Evolutionary conservation across 768 basidiomycete genomes (phyloP), one percentile per base, ranked within the genome.

Genomic region (Boletus subparvulus): DNA sequence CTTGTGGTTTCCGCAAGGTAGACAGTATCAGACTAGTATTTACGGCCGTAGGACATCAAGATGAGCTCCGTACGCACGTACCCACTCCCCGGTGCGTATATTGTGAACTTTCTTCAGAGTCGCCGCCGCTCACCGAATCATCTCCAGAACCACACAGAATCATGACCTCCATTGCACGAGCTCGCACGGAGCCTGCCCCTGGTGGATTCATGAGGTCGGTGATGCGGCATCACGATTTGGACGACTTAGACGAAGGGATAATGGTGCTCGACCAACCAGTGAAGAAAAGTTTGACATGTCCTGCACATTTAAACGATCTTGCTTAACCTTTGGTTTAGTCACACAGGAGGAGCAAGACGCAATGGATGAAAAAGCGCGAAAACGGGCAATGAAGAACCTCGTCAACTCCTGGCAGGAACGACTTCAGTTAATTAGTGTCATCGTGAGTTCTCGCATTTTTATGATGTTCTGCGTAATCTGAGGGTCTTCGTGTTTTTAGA

Each of bases 331-430:
- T 45, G n/a, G 10, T 56, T 43, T 47, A 79, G 78, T 64, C 45
- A 76, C 80, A 1, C 83, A 83, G 54, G 69, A 74, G 46, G 78
- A 82, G 1, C 83, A 84, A 60, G 73, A 84, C 58, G 61, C 70
- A 16, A 69, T 65, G 35, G 84, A 85, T 54, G 80, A 78, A 11
- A 66, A 74, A 50, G 74, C 73, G 14, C 72, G 75, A 32, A 73
- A 70, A 59, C 73, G 75, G 46, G 81, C 78, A 4, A 72, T 79
- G 72, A 77, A 67, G 50, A 78, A 82, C 45, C 74, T 85, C 4
- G 75, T 83, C 17, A 77, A 78, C 61, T 81, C 81, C 3, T 86
- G 84, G 84, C 79, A 82, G 75, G 84, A 85, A 55, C 75, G 83
- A 26, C 74, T 85, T 45, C 83, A 85, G 67, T 70, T 85, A 11